Conservation (phyloP, 345 rosid species). For the Eucalyptus tenuipes region DNA sequence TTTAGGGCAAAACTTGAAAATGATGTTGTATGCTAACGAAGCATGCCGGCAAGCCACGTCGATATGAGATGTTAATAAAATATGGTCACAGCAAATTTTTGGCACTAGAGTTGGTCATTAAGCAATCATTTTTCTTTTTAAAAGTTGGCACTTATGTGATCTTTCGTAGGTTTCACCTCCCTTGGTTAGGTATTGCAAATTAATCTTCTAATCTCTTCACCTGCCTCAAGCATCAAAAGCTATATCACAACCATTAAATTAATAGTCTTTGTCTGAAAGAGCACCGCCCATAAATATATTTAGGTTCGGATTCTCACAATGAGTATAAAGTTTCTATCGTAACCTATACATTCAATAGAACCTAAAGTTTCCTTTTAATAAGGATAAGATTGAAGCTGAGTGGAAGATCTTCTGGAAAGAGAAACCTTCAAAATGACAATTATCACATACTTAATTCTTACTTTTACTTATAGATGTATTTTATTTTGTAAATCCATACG, state of each 20-base stretch:
- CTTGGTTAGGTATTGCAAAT: neutral
- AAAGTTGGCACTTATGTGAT: neutral
- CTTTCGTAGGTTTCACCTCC: neutral
- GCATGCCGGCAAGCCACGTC: accelerated
- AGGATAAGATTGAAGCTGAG: neutral
- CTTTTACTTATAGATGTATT: neutral
- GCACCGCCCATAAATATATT: neutral
- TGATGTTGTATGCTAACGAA: neutral
- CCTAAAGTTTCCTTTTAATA: neutral
- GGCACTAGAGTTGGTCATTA: neutral
- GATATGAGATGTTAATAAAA: neutral
- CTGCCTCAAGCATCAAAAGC: neutral
- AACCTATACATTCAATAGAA: neutral
- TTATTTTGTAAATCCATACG: neutral
- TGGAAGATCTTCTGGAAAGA: neutral
- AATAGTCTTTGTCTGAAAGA: neutral
- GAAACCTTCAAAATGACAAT: neutral
- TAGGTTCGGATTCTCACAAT: neutral
- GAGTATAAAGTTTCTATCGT: neutral
- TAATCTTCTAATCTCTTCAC: neutral
- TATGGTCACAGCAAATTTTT: neutral
- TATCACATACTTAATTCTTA: neutral
- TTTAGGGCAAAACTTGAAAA: neutral
- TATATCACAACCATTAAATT: neutral
- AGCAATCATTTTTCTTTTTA: too few species aligned